Base-by-base conservation (phyloP, 106 monocot genomes). In the Acorus gramineus region DNA sequence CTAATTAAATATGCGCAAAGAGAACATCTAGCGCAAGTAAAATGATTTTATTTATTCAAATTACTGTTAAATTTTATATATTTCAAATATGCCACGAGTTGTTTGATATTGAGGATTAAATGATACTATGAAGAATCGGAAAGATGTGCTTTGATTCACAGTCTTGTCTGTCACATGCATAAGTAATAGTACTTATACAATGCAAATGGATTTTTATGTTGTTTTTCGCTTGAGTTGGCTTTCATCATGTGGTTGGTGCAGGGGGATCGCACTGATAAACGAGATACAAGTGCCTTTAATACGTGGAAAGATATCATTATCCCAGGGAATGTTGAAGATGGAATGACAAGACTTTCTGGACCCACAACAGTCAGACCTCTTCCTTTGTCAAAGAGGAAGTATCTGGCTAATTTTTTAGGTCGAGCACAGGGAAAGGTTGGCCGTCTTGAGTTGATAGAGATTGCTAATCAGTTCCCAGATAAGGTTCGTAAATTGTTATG, bases 301-400 rank as follows among this genome's bases (percentile, higher is more conserved):
- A 83, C 96, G 57, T 98, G 91, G 96, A 98, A 98, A 76, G 96
- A 98, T 73, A 88, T 98, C 57, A 88, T 98, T 47, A 88, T 98
- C 46, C 96, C 96, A 66, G 96, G 96, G 8, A 91, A 98, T 83
- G 91, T 98, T 60, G 91, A 98, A 66, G 96, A 98, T 84, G 79
- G 77, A 42, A 81, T 98, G 83, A 91, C 85, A 45, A 71, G 64
- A 57, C 56, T 73, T 59, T 55, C 67, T 71, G 83, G 76, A 3
- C 69, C 83, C 14, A 52, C 70, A 28, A 48, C 71, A 5, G 85
- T 91, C 12, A 63, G 77, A 73, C 96, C 96, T 58, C 61, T 91
- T 53, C 87, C 96, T 44, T 76, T 98, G 60, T 84, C 87, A 57
- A 85, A 79, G 59, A 88, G 96, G 72, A 91, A 87, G 62, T 84